Base-by-base conservation (phyloP, 2,329 filamentous ascomycete species). In the Chrysosporium queenslandicum region DNA sequence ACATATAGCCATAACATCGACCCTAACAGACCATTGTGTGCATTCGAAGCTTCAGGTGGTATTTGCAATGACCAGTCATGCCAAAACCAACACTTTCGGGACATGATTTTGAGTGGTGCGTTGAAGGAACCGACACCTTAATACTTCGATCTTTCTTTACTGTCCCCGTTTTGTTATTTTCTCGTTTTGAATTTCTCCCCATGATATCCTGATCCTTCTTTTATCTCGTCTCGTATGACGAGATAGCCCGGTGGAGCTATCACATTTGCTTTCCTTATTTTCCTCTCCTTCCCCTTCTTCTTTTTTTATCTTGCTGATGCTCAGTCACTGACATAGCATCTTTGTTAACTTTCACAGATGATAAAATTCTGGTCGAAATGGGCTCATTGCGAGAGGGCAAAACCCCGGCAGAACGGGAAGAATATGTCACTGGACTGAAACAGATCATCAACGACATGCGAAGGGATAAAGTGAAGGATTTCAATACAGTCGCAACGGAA, bases 1-100 rank as follows among this genome's bases (percentile, higher is more conserved):
- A 97, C 90, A 40, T 97, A 91, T 72, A 96, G 87, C 71, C 87
- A 94, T 69, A 84, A 83, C 60, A 94, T 98, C 69, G 82, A 96
- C 65, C 76, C 82, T 21, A 76, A 80, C 55, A 82, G 79, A 60
- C 78, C 80, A 56, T 64, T 97, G 46, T 98, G 92, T 68, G 83
- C 81, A 34, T 84, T 80, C 61, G 87, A 94, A 68, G 72, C 86
- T 57, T 75, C 77, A 45, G 82, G 82, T 49, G 81, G 81, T 55
- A 73, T 76, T 59, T 97, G 92, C 77, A 83, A 84, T 59, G 86
- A 90, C 63, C 66, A 72, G 54, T 74, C 78, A 51, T 98, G 92
- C 71, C 72, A 80, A 52, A 83, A 73, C 58, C 83, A 97, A 73
- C 92, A 98, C 71, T 90, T 94, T 66, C 75, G 77, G 60, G 75